Base-by-base conservation (phyloP, 176 grass and related monocot species). In the Triticum monococcum region DNA sequence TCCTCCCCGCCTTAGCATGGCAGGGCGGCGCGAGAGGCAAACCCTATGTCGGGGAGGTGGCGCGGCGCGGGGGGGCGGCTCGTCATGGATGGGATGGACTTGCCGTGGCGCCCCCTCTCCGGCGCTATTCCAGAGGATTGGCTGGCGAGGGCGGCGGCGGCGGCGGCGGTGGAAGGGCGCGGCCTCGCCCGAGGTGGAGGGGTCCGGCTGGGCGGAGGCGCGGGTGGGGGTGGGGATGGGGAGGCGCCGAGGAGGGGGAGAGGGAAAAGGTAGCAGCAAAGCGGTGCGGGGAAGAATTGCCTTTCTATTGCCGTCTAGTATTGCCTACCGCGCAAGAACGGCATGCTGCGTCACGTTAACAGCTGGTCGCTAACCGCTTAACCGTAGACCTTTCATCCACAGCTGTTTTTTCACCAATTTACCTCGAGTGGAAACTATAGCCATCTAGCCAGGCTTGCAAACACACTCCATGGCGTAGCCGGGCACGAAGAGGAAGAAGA, bases 11-110 rank as follows among this genome's bases (percentile, higher is more conserved):
- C 82, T 82, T 57, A 85, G 30, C 77, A 50, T 72, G 57, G 78
- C 70, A 68, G 54, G 82, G 41, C 52, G 22, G 23, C 64, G 78
- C 86, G 32, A 22, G 70, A 22, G 75, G 41, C 78, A 77, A 91
- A 91, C 86, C 86, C 86, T 88, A 91, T 52, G 31, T 78, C 7
- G 64, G 57, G n/a, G 36, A 24, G 38, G 40, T 8, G 31, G 68
- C 31, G 72, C 40, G 40, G 63, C 70, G 71, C 71, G 25, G 24
- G 63, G 12, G 48, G 2, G 7, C 16, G 32, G 13, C 43, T 76
- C 43, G 18, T 5, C 82, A 81, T 72, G 54, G 23, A 68, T 37
- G 35, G 38, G 32, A 68, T 37, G 35, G 38, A 24, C 25, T 20
- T 31, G 8, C 2, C 23, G 57, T 26, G 5, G 22, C 77, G 28